A percentile compares a stretch with the other conserved stretches of the same genome.
Conservation (phyloP, 176 grass and related monocot species). For the Poa annua region DNA sequence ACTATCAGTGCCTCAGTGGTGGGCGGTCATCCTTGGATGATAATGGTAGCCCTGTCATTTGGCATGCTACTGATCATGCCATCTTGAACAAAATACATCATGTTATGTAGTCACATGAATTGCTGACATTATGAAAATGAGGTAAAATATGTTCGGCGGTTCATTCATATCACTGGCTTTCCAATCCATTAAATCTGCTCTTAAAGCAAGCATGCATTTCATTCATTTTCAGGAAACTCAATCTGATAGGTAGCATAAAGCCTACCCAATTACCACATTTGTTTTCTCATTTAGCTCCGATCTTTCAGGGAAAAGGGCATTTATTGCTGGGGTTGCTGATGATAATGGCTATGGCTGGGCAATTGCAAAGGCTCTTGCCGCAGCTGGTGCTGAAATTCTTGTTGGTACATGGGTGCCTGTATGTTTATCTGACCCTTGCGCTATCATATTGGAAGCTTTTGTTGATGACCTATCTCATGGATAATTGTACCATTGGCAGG, state of each 20-base stretch:
- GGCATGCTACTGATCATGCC: neutral
- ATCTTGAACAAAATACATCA: neutral
- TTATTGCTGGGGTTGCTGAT: constrained; percentile 98
- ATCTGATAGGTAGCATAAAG: neutral
- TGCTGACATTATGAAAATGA: neutral
- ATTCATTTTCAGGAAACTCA: neutral
- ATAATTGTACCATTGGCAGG: constrained; percentile 44
- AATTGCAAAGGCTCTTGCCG: constrained; percentile 94
- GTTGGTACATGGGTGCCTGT: constrained; percentile 99
- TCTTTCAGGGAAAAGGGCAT: constrained; percentile 83
- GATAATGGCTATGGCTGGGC: constrained; percentile 99
- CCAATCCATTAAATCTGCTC: too few relatives aligned
- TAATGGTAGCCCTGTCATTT: neutral
- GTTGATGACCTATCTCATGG: constrained; percentile 25
- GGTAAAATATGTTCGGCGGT: neutral
- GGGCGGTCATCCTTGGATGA: neutral
- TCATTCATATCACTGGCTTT: neutral
- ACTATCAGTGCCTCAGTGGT: neutral
- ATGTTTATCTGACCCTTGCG: constrained; percentile 23
- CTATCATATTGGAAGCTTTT: constrained; percentile 33
- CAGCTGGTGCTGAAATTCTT: constrained; percentile 92
- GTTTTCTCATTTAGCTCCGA: constrained; percentile 34
- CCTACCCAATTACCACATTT: neutral
- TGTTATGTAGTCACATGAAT: constrained; percentile 13
- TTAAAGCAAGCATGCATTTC: neutral